A percentile compares a stretch with the other conserved stretches of the same genome.
These are phyloP conservation scores for Tetraselmis striata DNA, from an alignment of 139 green algal genomes.

Conservation along the genomic window DNA sequence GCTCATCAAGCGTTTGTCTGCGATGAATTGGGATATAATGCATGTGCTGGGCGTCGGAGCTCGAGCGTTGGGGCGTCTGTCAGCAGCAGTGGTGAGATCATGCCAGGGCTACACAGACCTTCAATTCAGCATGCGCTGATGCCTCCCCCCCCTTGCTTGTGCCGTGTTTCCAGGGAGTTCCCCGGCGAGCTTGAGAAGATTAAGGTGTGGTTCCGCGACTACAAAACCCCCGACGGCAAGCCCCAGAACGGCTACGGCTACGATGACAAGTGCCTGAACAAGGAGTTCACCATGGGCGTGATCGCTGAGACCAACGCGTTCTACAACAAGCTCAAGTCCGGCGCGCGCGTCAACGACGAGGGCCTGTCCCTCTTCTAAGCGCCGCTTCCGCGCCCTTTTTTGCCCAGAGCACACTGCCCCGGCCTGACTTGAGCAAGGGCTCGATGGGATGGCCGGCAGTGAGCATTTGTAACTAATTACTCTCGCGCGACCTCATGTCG, in stretches of 20 bases:
- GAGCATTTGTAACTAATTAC: too few species aligned
- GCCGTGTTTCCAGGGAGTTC: too few species aligned
- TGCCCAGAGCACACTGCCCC: too few species aligned
- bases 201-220: conserved; percentile 94
- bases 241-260: conserved; percentile 89
- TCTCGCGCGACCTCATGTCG: too few species aligned
- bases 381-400: not conserved
- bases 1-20: too few species aligned
- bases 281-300: conserved; percentile 63
- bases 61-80: not conserved
- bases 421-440: too few species aligned
- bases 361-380: not conserved
- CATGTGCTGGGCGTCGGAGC: not conserved
- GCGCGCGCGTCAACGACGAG: not conserved
- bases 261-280: conserved; percentile 83
- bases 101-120: too few species aligned
- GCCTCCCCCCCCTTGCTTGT: too few species aligned
- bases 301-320: conserved; percentile 2
- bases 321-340: not conserved
- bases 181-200: conserved; percentile 92
- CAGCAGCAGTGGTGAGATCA: not conserved
- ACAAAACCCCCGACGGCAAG: conserved; percentile 99
- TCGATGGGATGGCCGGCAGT: too few species aligned
- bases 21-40: too few species aligned
- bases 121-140: too few species aligned